Evolutionary conservation across 179 eudicot species (phyloP), one percentile per base, ranked within the genome.

Genomic region (Drosera spatulata): DNA sequence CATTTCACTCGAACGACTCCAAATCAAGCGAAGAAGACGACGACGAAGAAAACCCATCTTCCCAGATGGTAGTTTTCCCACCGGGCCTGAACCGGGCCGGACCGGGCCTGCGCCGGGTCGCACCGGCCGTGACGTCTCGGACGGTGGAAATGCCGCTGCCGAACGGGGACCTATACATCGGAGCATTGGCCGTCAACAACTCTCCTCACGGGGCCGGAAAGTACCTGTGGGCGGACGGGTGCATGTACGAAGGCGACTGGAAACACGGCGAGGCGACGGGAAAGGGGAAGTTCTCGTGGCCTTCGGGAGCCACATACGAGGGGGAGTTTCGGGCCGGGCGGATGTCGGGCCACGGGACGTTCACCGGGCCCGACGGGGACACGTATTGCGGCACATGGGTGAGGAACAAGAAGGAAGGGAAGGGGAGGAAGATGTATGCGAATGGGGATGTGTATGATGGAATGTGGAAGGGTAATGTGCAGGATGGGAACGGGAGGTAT

Each of bases 181-280:
- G 99, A 4, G 52, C 72, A 38, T 83, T 93, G 52, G 61, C 73
- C 0, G 70, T 2, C 8, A 77, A 73, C 61, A 69, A 66, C 2
- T 97, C 97, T 0, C 99, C 99, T 0, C 78, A 90, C 61, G 99
- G 97, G 13, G 60, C 60, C 1, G 99, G 99, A 0, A 89, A 82
- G 76, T 93, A 93, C 12, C 50, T 93, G 2, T 93, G 99, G 99
- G 45, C 70, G 2, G 97, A 89, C 56, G 97, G 97, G 64, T 89
- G 97, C 52, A 83, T 85, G 88, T 89, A 93, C 53, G 85, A 79
- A 43, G 99, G 99, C 0, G 91, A 81, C 22, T 93, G 95, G 95
- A 71, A 69, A 64, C 69, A 64, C 14, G 99, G 99, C 7, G 81
- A 81, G 42, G 91, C 95, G 5, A 68, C 74, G 7, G 99, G 99